Percentiles rank a stretch among this genome's conserved stretches.
phyloP scores from a whole-genome alignment of 257 asterid genomes.

The Solanum chiquidenum region DNA sequence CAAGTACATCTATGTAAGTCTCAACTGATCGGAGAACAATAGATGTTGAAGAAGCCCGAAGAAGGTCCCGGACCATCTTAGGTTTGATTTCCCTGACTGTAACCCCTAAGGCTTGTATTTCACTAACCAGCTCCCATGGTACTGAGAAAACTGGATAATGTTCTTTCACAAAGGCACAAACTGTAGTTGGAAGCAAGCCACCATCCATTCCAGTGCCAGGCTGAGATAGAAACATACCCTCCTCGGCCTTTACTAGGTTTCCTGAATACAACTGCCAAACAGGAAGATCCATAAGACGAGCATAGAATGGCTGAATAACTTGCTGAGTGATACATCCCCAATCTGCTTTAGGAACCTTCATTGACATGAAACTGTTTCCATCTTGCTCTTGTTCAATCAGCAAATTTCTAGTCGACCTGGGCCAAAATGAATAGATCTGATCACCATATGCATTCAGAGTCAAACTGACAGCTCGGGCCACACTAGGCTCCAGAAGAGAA shows the following conservation, averaged over 20 bases:
- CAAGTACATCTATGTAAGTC: constrained; percentile 79
- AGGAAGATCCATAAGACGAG: constrained; percentile 71
- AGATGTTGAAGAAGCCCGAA: constrained; percentile 63
- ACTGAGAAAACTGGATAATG: constrained; percentile 96
- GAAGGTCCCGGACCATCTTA: constrained; percentile 89
- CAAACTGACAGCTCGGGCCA: constrained; percentile 40
- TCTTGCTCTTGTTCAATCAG: constrained; percentile 16
- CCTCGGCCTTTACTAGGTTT: constrained; percentile 73
- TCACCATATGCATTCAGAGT: constrained; percentile 51
- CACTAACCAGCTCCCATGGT: constrained; percentile 93
- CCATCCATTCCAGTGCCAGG: constrained; percentile 80
- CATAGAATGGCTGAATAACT: constrained; percentile 73
- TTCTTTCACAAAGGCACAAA: constrained; percentile 88
- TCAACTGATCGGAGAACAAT: constrained; percentile 54
- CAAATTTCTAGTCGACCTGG: constrained; percentile 44
- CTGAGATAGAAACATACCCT: constrained; percentile 96
- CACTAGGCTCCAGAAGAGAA: constrained; percentile 53
- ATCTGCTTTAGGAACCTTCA: constrained; percentile 47
- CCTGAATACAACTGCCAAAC: constrained; percentile 94
- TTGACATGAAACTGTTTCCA: constrained; percentile 25
- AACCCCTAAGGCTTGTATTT: constrained; percentile 76
- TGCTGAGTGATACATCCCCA: constrained; percentile 68
- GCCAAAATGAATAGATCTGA: constrained; percentile 84
- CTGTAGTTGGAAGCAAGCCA: constrained; percentile 74
- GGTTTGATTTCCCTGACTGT: constrained; percentile 82